Evolutionary conservation across 345 rosid genomes (phyloP), one percentile per base, ranked within the genome.

Genomic region (Lepidium aucheri): DNA sequence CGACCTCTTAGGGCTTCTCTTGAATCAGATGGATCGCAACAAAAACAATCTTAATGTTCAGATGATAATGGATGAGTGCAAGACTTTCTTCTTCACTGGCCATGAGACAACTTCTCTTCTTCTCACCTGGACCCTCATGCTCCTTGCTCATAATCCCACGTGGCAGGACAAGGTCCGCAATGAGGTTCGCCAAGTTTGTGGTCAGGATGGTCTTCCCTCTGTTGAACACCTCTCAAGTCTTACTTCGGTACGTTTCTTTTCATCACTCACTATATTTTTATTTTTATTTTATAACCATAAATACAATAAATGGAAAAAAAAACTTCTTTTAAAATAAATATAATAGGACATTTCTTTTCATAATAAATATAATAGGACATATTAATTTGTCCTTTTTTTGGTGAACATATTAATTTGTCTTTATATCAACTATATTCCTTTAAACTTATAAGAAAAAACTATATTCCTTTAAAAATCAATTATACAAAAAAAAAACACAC

Each of bases 21-120:
- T 94, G 8, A 78, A 84, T 59, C 95, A 88, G 46, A 87, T 84
- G 92, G 60, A 62, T 55, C 11, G 28, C 14, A 68, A 68, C 46
- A 68, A 68, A 2, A 73, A 72, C 49, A 83, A 80, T 47, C 49
- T 83, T 40, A 82, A 83, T 61, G 64, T 84, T n/a, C 99, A 90
- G 67, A 38, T 90, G 77, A 84, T 94, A 35, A 90, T 94, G 99
- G 99, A 94, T 53, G 96, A 90, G 53, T 88, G 96, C 83, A 94
- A 94, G 49, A 94, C 99, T 26, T 90, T 94, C 80, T 90, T 90
- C 80, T 94, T 94, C 53, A 93, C 96, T 4, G 99, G 99, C 34
- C 97, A 94, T 56, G 99, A 94, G 75, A 90, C 99, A 9, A 88
- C 97, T 3, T 81, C 99, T 20, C 82, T 88, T 26, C 76, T 90